Conservation (phyloP, 164 flowering plant species). For the Saururus chinensis region DNA sequence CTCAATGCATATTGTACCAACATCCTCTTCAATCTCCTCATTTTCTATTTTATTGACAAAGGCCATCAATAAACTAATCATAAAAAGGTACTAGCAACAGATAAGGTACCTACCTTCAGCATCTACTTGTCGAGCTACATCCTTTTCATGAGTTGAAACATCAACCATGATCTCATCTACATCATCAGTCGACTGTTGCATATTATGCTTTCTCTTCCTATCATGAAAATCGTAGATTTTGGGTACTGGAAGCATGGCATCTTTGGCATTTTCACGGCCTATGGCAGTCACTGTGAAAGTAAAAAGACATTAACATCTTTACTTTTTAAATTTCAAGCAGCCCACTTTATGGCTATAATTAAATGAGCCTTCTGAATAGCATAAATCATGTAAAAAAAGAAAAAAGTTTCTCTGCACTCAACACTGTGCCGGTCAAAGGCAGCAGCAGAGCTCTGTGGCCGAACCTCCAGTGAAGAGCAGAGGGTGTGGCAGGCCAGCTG, state of each 20-base stretch:
- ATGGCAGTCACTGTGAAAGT: constrained; percentile 61
- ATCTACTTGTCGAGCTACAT: constrained; percentile 12
- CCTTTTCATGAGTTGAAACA: constrained; percentile 5
- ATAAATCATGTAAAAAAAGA: no score
- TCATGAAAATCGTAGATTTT: constrained; percentile 36
- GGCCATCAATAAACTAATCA: not conserved
- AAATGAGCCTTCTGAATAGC: no score
- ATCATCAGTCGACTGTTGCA: constrained; percentile 8
- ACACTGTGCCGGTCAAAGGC: no score
- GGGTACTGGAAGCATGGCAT: constrained; percentile 66
- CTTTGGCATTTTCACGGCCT: constrained; percentile 88
- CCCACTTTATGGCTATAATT: not conserved
- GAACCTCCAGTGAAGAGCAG: no score
- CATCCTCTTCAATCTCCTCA: constrained; percentile 17
- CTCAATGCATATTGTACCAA: constrained; percentile 44
- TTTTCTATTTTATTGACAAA: constrained; percentile 20
- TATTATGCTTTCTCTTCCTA: constrained; percentile 15
- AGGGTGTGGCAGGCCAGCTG: no score
- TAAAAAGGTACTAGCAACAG: not conserved
- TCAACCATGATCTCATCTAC: no score
- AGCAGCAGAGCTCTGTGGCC: no score
- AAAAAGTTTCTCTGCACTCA: no score
- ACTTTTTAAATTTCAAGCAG: not conserved
- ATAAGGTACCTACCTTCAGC: constrained; percentile 16
- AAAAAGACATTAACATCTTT: constrained; percentile 11